Percentiles rank a stretch among this genome's conserved stretches.
Conservation (phyloP, 176 grass and related monocot genomes). For the Oryza meridionalis region DNA sequence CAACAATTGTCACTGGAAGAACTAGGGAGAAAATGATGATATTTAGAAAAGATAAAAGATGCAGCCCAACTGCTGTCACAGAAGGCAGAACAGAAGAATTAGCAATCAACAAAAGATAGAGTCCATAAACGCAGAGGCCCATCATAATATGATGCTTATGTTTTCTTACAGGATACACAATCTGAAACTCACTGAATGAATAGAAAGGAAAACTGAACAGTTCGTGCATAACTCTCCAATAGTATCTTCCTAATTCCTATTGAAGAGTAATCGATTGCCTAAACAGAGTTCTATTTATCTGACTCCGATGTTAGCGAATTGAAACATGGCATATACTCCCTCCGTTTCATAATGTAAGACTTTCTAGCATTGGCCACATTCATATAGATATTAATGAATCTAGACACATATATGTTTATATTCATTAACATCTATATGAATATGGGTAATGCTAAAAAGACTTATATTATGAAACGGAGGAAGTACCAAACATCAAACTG, state of each 20-base stretch:
- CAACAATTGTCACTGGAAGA: constrained; percentile 7
- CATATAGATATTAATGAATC: no score
- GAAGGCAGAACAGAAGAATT: neutral
- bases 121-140: neutral
- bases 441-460: no score
- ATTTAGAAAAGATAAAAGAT: neutral
- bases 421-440: no score
- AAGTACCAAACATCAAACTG: neutral
- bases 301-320: neutral
- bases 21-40: neutral
- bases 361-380: no score
- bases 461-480: no score
- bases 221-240: neutral
- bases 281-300: neutral
- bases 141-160: neutral
- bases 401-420: no score
- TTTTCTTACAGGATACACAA: neutral
- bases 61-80: neutral
- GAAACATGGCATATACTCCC: neutral
- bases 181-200: neutral
- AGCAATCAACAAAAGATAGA: neutral
- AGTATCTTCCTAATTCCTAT: neutral
- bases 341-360: no score
- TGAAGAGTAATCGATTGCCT: neutral
- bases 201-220: neutral